Base-by-base conservation (phyloP, 345 rosid genomes). In the Gynandropsis gynandra region DNA sequence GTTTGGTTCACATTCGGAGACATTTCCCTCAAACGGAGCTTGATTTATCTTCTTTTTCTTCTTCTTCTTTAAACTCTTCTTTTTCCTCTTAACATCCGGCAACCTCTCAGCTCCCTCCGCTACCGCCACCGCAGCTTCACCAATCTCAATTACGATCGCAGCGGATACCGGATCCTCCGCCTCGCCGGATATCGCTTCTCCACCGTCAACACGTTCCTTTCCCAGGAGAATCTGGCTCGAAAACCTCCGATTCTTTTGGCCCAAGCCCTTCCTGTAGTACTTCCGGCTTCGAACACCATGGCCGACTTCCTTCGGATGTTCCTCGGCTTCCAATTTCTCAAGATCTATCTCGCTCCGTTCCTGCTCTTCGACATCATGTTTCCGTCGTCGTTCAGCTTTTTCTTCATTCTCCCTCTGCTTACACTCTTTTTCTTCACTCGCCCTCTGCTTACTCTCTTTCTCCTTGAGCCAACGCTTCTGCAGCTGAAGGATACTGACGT, bases 401-500 rank as follows among this genome's bases (percentile, higher is more conserved):
- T 39, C 40, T 39, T 58, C 66, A 4, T 49, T 56, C 24, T 55
- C 64, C 44, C 50, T 65, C 31, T n/a, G 59, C 48, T 58, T 52
- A 9, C 17, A 27, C n/a, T 38, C 54, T 40, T 31, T 42, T 50
- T 39, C 40, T 39, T 58, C 66, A 4, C 42, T 56, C 24, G 47
- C 64, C 44, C 50, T 65, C 31, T n/a, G 59, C 48, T 58, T 52
- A 9, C 17, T 24, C n/a, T 38, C 32, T 65, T 51, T 51, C 38
- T 65, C 59, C 1, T 44, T 38, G 38, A 14, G 17, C 69, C 69
- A 65, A 12, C 69, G 64, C 54, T 58, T 59, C 50, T 35, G 27
- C 5, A 65, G 69, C 7, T 65, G 42, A 39, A 20, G 36, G 49
- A 65, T 65, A 42, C 49, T 65, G 19, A 65, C 8, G 69, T 65